phyloP scores from a whole-genome alignment of 768 basidiomycete genomes.

The Tylopilus plumbeoviolaceoides region DNA sequence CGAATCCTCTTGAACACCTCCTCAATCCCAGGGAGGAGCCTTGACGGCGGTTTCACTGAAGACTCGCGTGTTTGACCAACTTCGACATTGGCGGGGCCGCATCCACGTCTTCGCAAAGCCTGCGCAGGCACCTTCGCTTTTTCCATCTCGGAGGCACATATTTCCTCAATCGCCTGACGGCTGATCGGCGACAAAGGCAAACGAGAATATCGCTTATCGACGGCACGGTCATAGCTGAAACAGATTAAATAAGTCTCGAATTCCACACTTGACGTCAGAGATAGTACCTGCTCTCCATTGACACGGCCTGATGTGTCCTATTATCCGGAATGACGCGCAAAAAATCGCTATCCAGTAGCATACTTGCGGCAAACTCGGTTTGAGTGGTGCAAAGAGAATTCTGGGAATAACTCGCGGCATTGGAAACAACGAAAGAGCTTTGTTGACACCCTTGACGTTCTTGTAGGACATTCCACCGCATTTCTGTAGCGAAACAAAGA shows the following conservation, averaged over 20 bases:
- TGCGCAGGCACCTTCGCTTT: neutral
- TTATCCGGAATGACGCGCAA: conserved; percentile 15
- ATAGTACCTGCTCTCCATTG: conserved; percentile 5
- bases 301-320: neutral
- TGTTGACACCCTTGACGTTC: conserved; percentile 11
- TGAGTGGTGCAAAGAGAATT: neutral
- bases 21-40: neutral
- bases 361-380: neutral
- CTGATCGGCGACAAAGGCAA: conserved; percentile 20
- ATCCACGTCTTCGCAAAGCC: neutral
- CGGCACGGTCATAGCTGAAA: conserved; percentile 1
- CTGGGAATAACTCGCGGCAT: neutral
- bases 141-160: conserved; percentile 6
- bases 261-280: neutral
- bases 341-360: conserved; percentile 15
- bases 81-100: neutral
- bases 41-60: neutral
- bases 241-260: neutral
- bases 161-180: conserved; percentile 16
- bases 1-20: neutral
- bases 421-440: conserved; percentile 18
- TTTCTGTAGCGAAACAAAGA: conserved; percentile 25
- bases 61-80: neutral
- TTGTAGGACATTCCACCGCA: conserved; percentile 21
- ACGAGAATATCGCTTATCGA: neutral